These are phyloP conservation scores for Apophysomyces sp. DNA, from an alignment of 371 early-diverging fungal species.

Conservation along the genomic window DNA sequence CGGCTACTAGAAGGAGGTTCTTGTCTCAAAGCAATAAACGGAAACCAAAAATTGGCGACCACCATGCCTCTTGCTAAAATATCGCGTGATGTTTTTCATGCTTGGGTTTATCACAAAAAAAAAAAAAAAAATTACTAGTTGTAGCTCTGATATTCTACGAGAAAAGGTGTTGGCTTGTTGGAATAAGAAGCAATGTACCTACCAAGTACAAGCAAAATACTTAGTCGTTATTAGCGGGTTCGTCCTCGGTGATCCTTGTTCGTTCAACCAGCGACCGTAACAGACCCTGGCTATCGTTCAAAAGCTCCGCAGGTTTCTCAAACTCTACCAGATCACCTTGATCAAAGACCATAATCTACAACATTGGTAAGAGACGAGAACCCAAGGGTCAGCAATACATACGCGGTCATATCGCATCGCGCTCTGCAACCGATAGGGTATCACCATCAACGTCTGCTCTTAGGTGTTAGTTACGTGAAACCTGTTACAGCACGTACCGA, in stretches of 20 bases:
- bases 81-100: not conserved
- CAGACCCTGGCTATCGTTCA: conserved; percentile 30
- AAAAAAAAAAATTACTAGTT: not conserved
- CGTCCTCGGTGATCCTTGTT: conserved; percentile 22
- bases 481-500: conserved; percentile 28
- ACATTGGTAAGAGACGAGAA: conserved; percentile 24
- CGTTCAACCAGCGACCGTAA: conserved; percentile 34
- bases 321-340: conserved; percentile 78
- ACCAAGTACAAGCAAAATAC: not conserved
- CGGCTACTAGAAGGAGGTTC: not conserved
- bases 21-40: not conserved
- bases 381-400: conserved; percentile 2
- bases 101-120: not conserved
- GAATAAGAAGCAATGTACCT: not conserved
- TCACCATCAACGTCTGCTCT: conserved; percentile 75
- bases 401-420: conserved; percentile 61
- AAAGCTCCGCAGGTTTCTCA: conserved; percentile 58
- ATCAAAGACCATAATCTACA: conserved; percentile 53
- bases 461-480: not conserved
- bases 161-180: not conserved
- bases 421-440: conserved; percentile 78
- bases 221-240: not conserved
- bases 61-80: not conserved
- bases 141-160: not conserved
- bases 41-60: not conserved